A percentile compares a stretch with the other conserved stretches of the same genome.
Conservation (phyloP, 345 rosid species). For the Ricinus communis region DNA sequence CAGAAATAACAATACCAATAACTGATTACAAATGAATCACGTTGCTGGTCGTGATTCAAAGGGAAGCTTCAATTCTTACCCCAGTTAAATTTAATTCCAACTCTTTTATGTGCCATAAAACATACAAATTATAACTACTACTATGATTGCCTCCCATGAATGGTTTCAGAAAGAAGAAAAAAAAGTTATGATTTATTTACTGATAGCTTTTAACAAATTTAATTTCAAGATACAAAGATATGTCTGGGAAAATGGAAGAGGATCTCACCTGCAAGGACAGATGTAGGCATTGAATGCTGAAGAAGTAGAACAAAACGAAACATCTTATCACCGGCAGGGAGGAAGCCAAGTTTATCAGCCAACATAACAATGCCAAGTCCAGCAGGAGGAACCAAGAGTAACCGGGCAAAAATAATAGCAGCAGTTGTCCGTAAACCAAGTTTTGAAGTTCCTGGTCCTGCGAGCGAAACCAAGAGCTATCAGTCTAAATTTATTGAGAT, state of each 20-base stretch:
- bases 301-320: slow-evolving; percentile 87
- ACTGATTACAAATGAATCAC: neutral
- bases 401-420: slow-evolving; percentile 74
- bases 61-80: neutral
- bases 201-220: too few relatives aligned
- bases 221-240: neutral
- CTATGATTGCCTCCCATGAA: neutral
- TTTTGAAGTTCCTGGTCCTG: slow-evolving; percentile 98
- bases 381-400: slow-evolving; percentile 81
- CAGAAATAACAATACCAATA: neutral
- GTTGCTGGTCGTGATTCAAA: neutral
- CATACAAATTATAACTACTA: neutral
- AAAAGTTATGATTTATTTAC: too few relatives aligned
- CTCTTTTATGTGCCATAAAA: neutral
- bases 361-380: slow-evolving; percentile 89
- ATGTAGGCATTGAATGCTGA: slow-evolving; percentile 98
- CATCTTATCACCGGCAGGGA: slow-evolving; percentile 91
- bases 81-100: neutral
- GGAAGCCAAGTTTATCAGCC: slow-evolving; percentile 98
- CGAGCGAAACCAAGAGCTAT: slow-evolving; percentile 20
- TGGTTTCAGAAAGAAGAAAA: too few relatives aligned
- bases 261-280: slow-evolving; percentile 75
- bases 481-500: neutral
- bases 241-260: slow-evolving; percentile 1
- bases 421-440: slow-evolving; percentile 90